phyloP scores from a whole-genome alignment of 306 rosid genomes.

The Lablab purpureus region DNA sequence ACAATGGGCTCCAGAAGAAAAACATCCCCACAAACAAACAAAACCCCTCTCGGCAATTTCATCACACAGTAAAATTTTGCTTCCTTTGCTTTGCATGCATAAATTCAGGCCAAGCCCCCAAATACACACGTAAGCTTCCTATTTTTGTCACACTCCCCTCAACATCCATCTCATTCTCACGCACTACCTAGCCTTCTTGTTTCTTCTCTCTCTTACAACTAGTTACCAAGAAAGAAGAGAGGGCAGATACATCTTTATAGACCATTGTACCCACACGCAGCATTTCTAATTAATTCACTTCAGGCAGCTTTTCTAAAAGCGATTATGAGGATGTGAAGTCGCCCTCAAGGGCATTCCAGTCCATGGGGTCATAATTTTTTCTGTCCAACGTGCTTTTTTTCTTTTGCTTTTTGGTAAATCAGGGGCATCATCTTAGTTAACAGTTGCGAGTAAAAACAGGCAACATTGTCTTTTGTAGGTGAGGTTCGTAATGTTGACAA shows the following conservation, averaged over 20 bases:
- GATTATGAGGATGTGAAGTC: slow-evolving; percentile 82
- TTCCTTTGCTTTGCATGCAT: slow-evolving; percentile 78
- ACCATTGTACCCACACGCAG: slow-evolving; percentile 61
- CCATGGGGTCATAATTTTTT: slow-evolving; percentile 56
- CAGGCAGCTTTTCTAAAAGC: slow-evolving; percentile 88
- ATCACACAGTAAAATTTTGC: slow-evolving; percentile 55
- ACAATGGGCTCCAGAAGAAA: slow-evolving; percentile 82
- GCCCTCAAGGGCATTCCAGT: slow-evolving; percentile 81
- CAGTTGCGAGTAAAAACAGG: slow-evolving; percentile 57
- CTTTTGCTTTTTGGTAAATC: slow-evolving; percentile 70
- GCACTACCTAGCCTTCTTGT: neutral
- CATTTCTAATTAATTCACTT: slow-evolving; percentile 50
- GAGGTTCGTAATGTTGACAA: slow-evolving; percentile 49
- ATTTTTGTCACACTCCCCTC: slow-evolving; percentile 27
- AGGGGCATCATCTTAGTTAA: slow-evolving; percentile 55
- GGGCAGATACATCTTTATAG: slow-evolving; percentile 26
- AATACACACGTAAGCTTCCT: slow-evolving; percentile 64
- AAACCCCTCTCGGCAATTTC: slow-evolving; percentile 51
- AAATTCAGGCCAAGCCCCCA: slow-evolving; percentile 56
- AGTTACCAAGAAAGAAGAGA: neutral
- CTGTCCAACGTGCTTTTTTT: slow-evolving; percentile 65
- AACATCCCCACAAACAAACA: slow-evolving; percentile 83
- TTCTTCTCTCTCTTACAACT: slow-evolving; percentile 11
- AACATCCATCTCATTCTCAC: slow-evolving; percentile 1
- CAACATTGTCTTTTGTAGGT: slow-evolving; percentile 57